phyloP scores from a whole-genome alignment of 805 yeast species.

The Kluyveromyces siamensis region DNA sequence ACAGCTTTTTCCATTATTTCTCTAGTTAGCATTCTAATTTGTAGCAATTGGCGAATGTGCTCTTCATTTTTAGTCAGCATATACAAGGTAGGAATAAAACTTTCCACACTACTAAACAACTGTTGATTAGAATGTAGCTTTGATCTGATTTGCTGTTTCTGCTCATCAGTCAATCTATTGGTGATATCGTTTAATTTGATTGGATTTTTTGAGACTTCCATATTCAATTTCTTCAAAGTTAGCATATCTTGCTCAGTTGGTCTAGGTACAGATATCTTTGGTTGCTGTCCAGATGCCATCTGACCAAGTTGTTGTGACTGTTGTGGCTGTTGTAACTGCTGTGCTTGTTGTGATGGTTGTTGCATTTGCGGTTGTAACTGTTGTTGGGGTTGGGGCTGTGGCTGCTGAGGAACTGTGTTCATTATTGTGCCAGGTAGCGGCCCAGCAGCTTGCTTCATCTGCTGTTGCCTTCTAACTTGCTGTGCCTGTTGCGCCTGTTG shows the following conservation, averaged over 20 bases:
- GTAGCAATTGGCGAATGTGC: slow-evolving; percentile 68
- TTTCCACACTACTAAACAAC: slow-evolving; percentile 60
- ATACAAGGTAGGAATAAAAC: slow-evolving; percentile 69
- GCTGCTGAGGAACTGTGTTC: background rate
- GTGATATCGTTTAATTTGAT: slow-evolving; percentile 62
- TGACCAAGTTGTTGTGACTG: slow-evolving; percentile 10
- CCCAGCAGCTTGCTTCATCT: background rate
- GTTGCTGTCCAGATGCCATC: slow-evolving; percentile 4
- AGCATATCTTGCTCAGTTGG: slow-evolving; percentile 56
- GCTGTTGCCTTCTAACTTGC: slow-evolving; percentile 1
- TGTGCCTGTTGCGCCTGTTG: slow-evolving; percentile 6
- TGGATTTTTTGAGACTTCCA: slow-evolving; percentile 61
- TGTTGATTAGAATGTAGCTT: slow-evolving; percentile 40
- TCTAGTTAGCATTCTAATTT: slow-evolving; percentile 69
- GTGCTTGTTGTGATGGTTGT: background rate
- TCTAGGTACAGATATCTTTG: slow-evolving; percentile 18
- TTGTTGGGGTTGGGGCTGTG: slow-evolving; percentile 2
- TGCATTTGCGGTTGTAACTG: background rate
- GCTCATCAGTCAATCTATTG: slow-evolving; percentile 47
- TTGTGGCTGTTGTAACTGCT: slow-evolving; percentile 13
- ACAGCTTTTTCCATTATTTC: slow-evolving; percentile 65
- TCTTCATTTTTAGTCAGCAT: slow-evolving; percentile 65
- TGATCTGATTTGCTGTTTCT: slow-evolving; percentile 51
- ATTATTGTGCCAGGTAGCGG: background rate
- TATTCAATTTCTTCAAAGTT: slow-evolving; percentile 52